Percentiles rank a stretch among this genome's conserved stretches.
Conservation (phyloP, 179 eudicot genomes). For the Dionaea muscipula region DNA sequence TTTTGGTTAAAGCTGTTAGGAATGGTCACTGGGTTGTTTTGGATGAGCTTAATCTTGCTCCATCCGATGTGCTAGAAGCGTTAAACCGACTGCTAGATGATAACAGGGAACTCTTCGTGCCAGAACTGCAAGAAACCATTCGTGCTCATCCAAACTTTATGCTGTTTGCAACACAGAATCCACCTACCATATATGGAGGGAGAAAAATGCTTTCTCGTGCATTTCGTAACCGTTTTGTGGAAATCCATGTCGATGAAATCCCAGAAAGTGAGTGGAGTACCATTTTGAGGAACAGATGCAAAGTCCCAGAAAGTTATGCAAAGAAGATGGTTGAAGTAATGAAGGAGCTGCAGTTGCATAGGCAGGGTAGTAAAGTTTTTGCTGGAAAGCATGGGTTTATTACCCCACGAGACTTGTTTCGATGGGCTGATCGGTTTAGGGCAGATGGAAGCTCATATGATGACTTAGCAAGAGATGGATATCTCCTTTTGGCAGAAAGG, state of each 20-base stretch:
- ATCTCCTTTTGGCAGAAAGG: conserved; percentile 86
- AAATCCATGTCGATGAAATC: conserved; percentile 95
- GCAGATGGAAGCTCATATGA: conserved; percentile 47
- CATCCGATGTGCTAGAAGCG: conserved; percentile 96
- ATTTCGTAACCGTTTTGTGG: conserved; percentile 95
- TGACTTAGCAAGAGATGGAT: conserved; percentile 79
- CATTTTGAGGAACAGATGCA: conserved; percentile 60
- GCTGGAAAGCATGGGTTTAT: conserved; percentile 99
- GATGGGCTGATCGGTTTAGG: conserved; percentile 86
- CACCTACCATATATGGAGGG: conserved; percentile 90
- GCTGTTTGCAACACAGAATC: conserved; percentile 98
- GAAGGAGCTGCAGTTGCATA: conserved; percentile 85
- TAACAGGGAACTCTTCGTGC: conserved; percentile 87
- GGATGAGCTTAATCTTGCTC: conserved; percentile 96
- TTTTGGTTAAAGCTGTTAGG: conserved; percentile 84
- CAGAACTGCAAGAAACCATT: conserved; percentile 72
- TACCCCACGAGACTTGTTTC: conserved; percentile 89
- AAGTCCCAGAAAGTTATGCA: conserved; percentile 66
- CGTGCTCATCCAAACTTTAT: conserved; percentile 89
- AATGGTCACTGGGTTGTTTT: conserved; percentile 91
- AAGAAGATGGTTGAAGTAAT: conserved; percentile 78
- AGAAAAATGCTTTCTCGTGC: conserved; percentile 98
- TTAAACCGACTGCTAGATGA: conserved; percentile 85
- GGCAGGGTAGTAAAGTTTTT: conserved; percentile 88
- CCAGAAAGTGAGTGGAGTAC: conserved; percentile 66